Evolutionary conservation across 495 filamentous ascomycete species (phyloP).

Genomic region (Podospora australis): DNA sequence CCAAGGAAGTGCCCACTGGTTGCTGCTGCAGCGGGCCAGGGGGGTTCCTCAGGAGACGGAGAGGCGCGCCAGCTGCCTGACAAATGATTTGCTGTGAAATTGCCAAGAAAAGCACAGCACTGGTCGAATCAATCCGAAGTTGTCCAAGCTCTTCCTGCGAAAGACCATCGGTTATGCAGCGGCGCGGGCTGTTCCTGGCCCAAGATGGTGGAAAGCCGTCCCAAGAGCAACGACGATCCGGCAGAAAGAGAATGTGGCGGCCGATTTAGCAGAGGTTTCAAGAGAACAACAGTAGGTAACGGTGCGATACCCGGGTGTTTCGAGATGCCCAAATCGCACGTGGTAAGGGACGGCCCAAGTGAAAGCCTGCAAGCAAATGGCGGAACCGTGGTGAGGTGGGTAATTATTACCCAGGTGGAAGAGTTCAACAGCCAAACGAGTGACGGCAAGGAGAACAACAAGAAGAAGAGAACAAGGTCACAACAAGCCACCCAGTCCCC

Average conservation of each 20-base stretch:
- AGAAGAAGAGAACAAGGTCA: conserved; percentile 9
- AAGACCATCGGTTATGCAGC: conserved; percentile 4
- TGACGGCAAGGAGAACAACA: too few species aligned
- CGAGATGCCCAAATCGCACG: conserved; percentile 2
- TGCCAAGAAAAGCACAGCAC: conserved; percentile 3
- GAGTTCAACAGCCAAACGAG: too few species aligned
- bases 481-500: too few species aligned
- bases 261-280: conserved; percentile 24
- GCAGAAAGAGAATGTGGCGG: not conserved
- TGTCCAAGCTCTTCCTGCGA: not conserved
- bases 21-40: conserved; percentile 11
- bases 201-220: not conserved
- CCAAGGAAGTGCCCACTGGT: too few species aligned
- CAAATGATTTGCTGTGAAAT: conserved; percentile 1
- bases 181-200: conserved; percentile 1
- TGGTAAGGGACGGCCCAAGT: not conserved
- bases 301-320: conserved; percentile 10
- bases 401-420: too few species aligned
- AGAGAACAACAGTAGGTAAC: conserved; percentile 15
- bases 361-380: not conserved
- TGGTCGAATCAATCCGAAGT: not conserved
- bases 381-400: not conserved
- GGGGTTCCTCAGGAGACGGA: conserved; percentile 21
- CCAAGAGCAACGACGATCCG: not conserved
- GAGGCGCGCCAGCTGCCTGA: conserved; percentile 6